Evolutionary conservation across 306 rosid species (phyloP), one percentile per base, ranked within the genome.

Genomic region (Lotus japonicus): DNA sequence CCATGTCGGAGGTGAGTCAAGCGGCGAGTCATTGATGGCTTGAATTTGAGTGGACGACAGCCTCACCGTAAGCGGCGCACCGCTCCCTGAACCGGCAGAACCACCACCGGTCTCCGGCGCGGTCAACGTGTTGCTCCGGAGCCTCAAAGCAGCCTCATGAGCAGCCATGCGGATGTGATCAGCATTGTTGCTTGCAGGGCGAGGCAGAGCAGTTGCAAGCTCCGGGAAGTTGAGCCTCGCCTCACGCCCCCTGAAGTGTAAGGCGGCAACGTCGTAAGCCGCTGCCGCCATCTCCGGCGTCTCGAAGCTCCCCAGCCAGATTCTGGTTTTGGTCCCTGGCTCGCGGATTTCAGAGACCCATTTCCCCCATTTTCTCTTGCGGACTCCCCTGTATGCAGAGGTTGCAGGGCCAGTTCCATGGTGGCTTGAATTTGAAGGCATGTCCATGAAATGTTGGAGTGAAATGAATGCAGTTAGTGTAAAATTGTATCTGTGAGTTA

Each of bases 341-440:
- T 92, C 94, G 0, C 98, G 88, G 56, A 92, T 90, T 84, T 92
- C 98, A 2, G 98, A 92, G 0, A 92, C 97, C 97, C 97, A 92
- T 71, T 92, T 92, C 0, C 98, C 98, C 98, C 98, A 92, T 82
- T 92, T 92, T 1, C 98, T 66, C 92, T 89, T 92, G n/a, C 98
- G 85, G 1, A 92, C 98, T 5, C 98, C 98, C 57, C 92, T 79
- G 45, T 92, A 92, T 53, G 58, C 62, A 2, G 98, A 89, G 18
- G 81, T 33, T 1, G 96, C 84, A 12, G 83, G 64, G 3, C 95
- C 87, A 10, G 42, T 38, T 7, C 0, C 1, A 3, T 36, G n/a
- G 2, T 65, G 62, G 10, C 3, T 61, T 23, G 69, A 63, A 66
- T 44, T 73, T 21, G 71, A 72, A 69, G 87, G 65, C 69, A 82